Evolutionary conservation across 2,329 filamentous ascomycete species (phyloP), one percentile per base, ranked within the genome.

Genomic region (Phialemonium atrogriseum): DNA sequence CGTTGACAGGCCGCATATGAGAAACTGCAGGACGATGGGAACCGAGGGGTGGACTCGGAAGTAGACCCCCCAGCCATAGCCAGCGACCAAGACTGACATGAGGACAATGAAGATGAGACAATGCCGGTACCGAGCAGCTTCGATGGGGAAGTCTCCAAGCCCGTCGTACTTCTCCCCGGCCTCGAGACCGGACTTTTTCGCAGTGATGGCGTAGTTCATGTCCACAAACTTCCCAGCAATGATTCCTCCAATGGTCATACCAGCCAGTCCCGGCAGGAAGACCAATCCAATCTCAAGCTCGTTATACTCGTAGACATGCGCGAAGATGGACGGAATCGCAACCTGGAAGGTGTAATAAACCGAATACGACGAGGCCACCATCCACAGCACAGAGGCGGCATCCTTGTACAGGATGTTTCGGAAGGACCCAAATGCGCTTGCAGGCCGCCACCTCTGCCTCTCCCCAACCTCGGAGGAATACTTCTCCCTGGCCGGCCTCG

Each of bases 151-250:
- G 11, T 56, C 51, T 5, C 43, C 45, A 27, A 66, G 47, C 30
- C 66, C 55, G 24, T 60, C 55, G 7, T 59, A 58, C 72, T 22
- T 27, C 11, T 10, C 20, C 8, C 12, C 7, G 17, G n/a, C 13
- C 10, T 3, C 16, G n/a, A 9, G 26, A n/a, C 2, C 72, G 9
- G 75, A 53, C 17, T 66, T 64, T 28, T 60, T 61, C 2, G 80
- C 79, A 30, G 77, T 67, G 19, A 77, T 68, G 5, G 71, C 64
- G 48, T 80, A 88, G 48, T 84, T 85, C 61, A 71, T 74, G 49
- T 70, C 64, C 27, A 66, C 50, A 4, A 69, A 43, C 32, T 62
- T 62, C 2, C 81, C 77, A 11, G 63, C 38, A 6, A 58, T 59
- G 24, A 59, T 64, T 3, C 63, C 62, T 7, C 36, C 37, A 6